These are phyloP conservation scores for Sclerotinia subarctica DNA, from an alignment of 2,329 filamentous ascomycete species.

Conservation along the genomic window DNA sequence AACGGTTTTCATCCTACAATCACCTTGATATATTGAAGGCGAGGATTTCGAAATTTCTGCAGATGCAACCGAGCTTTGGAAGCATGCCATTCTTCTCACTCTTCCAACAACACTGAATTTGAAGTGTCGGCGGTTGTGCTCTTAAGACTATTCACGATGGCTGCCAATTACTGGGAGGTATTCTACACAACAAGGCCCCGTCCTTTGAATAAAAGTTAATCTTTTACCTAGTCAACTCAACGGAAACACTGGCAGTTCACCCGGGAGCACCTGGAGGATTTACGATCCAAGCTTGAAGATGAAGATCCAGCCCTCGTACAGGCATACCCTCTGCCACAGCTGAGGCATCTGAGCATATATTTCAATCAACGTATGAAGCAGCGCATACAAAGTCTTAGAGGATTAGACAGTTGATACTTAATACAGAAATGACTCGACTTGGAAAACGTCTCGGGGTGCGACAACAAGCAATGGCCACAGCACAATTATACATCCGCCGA, in stretches of 20 bases:
- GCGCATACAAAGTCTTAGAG: not conserved
- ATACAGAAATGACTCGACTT: constrained; percentile 71
- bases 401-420: constrained; percentile 8
- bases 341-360: constrained; percentile 81
- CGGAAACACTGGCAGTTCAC: constrained; percentile 87
- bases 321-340: constrained; percentile 78
- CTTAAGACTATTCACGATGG: constrained; percentile 14
- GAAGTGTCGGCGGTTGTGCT: not conserved
- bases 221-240: constrained; percentile 67
- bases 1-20: not conserved
- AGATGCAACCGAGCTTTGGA: not conserved
- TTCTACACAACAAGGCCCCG: too few relatives aligned
- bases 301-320: constrained; percentile 70
- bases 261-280: constrained; percentile 71
- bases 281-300: constrained; percentile 74
- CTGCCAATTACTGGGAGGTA: constrained; percentile 27
- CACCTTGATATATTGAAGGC: not conserved
- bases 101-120: not conserved
- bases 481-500: constrained; percentile 89
- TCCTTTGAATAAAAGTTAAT: not conserved
- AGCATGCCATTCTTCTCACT: not conserved
- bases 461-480: constrained; percentile 90
- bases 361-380: constrained; percentile 74
- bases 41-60: not conserved
- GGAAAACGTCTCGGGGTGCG: constrained; percentile 79